Percentiles rank a stretch among this genome's conserved stretches.
These are phyloP conservation scores for Xylariaceae sp. DNA, from an alignment of 2,329 filamentous ascomycete species.

Conservation along the genomic window DNA sequence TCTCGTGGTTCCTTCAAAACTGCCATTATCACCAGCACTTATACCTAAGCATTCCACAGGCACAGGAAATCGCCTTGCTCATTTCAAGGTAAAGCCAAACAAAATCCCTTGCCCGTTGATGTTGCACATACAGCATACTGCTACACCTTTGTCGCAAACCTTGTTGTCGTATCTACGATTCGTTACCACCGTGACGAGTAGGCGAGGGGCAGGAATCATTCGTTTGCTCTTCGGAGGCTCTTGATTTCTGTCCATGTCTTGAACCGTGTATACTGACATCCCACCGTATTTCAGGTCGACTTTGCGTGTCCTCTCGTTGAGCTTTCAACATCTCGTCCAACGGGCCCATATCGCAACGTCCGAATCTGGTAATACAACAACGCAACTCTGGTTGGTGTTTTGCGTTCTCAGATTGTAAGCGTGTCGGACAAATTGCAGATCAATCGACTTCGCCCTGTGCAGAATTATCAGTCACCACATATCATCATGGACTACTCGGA, in stretches of 20 bases:
- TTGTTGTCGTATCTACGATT: background rate
- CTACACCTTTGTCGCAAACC: background rate
- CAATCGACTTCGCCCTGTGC: background rate
- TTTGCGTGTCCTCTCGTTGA: constrained; percentile 16
- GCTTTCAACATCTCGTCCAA: constrained; percentile 10
- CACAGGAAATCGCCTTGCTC: no score
- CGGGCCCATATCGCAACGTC: constrained; percentile 10
- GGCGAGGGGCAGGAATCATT: no score
- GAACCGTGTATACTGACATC: constrained; percentile 20
- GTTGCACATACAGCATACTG: background rate
- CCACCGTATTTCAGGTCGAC: constrained; percentile 22
- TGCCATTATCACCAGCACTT: constrained; percentile 5
- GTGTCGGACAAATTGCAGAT: no score
- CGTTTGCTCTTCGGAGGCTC: no score
- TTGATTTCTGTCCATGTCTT: constrained; percentile 5
- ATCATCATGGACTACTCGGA: constrained; percentile 48
- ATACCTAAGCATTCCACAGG: constrained; percentile 2
- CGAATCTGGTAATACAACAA: constrained; percentile 6
- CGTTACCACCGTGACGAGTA: background rate
- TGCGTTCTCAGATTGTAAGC: no score
- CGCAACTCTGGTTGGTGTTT: constrained; percentile 2
- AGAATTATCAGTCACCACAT: background rate
- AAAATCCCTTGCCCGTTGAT: no score
- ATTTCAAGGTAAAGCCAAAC: no score
- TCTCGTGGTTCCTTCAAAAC: constrained; percentile 11